Conservation (phyloP, 164 flowering plant genomes). For the Malania oleifera region DNA sequence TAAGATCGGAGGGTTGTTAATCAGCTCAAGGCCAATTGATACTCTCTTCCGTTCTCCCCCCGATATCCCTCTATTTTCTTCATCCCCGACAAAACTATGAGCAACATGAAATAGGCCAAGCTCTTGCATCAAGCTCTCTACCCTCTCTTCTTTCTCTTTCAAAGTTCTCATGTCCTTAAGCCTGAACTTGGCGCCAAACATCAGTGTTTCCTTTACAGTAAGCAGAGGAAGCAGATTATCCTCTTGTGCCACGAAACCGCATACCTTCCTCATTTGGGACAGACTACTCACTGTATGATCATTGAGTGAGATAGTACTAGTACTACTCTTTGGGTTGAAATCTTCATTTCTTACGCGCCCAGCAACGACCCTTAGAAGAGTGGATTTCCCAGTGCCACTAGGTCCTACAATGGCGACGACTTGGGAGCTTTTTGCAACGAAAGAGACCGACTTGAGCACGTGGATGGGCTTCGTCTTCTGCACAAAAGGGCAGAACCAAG, state of each 20-base stretch:
- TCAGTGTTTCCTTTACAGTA: constrained; percentile 83
- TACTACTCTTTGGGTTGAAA: constrained; percentile 46
- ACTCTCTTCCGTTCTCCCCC: constrained; percentile 92
- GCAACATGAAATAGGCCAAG: constrained; percentile 67
- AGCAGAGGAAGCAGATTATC: constrained; percentile 76
- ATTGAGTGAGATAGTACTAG: constrained; percentile 49
- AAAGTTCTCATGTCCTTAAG: constrained; percentile 40
- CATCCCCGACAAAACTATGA: constrained; percentile 73
- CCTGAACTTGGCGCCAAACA: constrained; percentile 74
- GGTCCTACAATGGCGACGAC: constrained; percentile 84
- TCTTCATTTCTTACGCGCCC: constrained; percentile 48
- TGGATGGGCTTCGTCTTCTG: constrained; percentile 35
- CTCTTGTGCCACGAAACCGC: constrained; percentile 88
- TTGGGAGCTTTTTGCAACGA: constrained; percentile 54
- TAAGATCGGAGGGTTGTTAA: constrained; percentile 73
- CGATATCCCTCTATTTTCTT: constrained; percentile 76
- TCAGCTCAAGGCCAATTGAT: constrained; percentile 82
- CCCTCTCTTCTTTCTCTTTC: constrained; percentile 48
- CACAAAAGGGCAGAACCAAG: constrained; percentile 9
- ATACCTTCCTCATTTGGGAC: constrained; percentile 49
- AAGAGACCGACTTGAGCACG: constrained; percentile 71
- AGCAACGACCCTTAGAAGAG: constrained; percentile 61
- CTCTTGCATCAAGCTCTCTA: constrained; percentile 64
- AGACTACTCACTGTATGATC: constrained; percentile 35
- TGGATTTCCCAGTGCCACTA: constrained; percentile 90